Evolutionary conservation across 371 early-diverging fungal genomes (phyloP).

Genomic region (Mucor racemosus): DNA sequence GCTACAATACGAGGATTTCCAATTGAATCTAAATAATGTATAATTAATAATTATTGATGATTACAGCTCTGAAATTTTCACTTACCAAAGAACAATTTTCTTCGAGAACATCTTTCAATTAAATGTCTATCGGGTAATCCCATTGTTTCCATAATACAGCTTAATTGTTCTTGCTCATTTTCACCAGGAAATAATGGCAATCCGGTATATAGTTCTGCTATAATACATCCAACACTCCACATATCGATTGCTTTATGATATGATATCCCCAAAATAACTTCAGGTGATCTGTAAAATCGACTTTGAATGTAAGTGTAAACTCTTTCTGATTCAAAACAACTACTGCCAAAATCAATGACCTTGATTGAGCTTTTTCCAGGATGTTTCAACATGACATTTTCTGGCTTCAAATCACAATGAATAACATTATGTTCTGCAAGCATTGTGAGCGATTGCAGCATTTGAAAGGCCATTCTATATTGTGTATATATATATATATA

Average conservation of each 20-base stretch:
- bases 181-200: constrained; percentile 95
- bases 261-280: constrained; percentile 84
- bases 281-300: constrained; percentile 97
- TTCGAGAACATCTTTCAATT: constrained; percentile 73
- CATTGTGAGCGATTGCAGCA: constrained; percentile 73
- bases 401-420: constrained; percentile 94
- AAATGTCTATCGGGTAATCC: constrained; percentile 82
- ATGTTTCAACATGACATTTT: constrained; percentile 73
- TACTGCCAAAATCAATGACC: constrained; percentile 94
- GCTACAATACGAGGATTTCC: constrained; percentile 70
- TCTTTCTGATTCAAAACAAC: constrained; percentile 74
- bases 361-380: constrained; percentile 70
- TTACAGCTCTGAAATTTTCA: too few relatives aligned
- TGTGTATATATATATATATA: not conserved
- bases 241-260: constrained; percentile 96
- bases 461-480: constrained; percentile 66
- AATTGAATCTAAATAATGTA: constrained; percentile 51
- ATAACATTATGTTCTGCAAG: constrained; percentile 71
- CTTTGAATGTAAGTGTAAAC: constrained; percentile 96
- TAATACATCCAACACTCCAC: constrained; percentile 98
- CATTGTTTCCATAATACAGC: constrained; percentile 89
- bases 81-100: constrained; percentile 84
- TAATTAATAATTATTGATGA: not conserved
- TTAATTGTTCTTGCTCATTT: constrained; percentile 92
- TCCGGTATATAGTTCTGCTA: constrained; percentile 91